Percentiles rank a stretch among this genome's conserved stretches.
Conservation (phyloP, 2,329 filamentous ascomycete genomes). For the Talaromyces sp. region DNA sequence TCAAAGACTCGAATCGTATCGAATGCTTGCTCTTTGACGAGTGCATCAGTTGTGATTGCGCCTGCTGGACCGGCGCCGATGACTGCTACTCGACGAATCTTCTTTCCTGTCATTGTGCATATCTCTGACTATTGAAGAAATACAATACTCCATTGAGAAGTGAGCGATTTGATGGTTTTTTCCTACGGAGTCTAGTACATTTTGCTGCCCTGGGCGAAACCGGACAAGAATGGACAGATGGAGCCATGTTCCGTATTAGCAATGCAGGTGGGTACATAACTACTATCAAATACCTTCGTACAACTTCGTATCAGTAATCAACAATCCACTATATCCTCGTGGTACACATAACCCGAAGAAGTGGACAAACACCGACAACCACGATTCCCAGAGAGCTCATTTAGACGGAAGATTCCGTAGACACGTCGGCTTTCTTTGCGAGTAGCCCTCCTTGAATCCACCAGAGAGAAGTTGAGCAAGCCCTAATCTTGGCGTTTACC, state of each 20-base stretch:
- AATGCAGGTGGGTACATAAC: neutral
- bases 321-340: neutral
- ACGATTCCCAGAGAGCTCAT: neutral
- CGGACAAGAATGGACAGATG: neutral
- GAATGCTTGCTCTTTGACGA: conserved; percentile 32
- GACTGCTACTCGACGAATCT: conserved; percentile 21
- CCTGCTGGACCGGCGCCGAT: conserved; percentile 33
- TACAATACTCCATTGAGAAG: neutral
- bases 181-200: neutral
- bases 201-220: neutral
- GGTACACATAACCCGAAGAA: neutral
- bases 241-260: neutral
- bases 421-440: neutral
- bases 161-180: too few relatives aligned
- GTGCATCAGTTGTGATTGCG: conserved; percentile 28
- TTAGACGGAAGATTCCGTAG: neutral
- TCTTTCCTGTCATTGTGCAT: neutral
- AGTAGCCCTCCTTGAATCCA: neutral
- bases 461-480: neutral
- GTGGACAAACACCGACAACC: neutral
- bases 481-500: neutral
- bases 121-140: neutral
- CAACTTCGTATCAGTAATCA: neutral
- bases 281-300: neutral
- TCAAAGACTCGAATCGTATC: conserved; percentile 33